These are phyloP conservation scores for Macrolepiota fuliginosa DNA, from an alignment of 768 basidiomycete species.

Conservation along the genomic window DNA sequence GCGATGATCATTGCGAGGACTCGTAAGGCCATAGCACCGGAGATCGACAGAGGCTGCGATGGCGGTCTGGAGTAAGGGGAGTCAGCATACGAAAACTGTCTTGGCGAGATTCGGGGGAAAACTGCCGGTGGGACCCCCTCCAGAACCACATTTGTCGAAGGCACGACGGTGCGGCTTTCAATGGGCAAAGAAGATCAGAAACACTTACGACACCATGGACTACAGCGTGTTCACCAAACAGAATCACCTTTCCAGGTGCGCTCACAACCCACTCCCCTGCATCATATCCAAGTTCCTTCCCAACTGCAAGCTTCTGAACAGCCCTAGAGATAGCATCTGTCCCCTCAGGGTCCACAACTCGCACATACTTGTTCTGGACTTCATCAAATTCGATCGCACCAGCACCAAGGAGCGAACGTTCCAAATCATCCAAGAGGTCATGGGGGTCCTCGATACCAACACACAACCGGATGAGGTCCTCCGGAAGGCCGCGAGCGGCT, in stretches of 20 bases:
- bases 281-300: slow-evolving; percentile 32
- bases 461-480: slow-evolving; percentile 96
- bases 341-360: slow-evolving; percentile 28
- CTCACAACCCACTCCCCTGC: slow-evolving; percentile 79
- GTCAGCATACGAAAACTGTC: slow-evolving; percentile 12
- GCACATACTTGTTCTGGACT: slow-evolving; percentile 50
- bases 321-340: slow-evolving; percentile 47
- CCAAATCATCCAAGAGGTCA: slow-evolving; percentile 94
- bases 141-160: neutral
- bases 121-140: neutral
- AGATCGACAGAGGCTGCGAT: slow-evolving; percentile 94
- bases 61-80: slow-evolving; percentile 61
- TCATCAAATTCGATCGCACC: slow-evolving; percentile 74
- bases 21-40: slow-evolving; percentile 86
- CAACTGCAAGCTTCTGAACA: slow-evolving; percentile 54
- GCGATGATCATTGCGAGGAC: slow-evolving; percentile 70
- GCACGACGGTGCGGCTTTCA: neutral
- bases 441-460: slow-evolving; percentile 96
- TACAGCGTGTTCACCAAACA: slow-evolving; percentile 99
- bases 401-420: slow-evolving; percentile 87
- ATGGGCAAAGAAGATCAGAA: slow-evolving; percentile 14
- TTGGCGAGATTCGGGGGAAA: neutral
- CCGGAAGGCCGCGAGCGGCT: slow-evolving; percentile 95
- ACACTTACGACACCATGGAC: slow-evolving; percentile 90
- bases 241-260: slow-evolving; percentile 95